Evolutionary conservation across 1,284 basidiomycete species (phyloP), one percentile per base, ranked within the genome.

Genomic region (Malassezia pachydermatis): DNA sequence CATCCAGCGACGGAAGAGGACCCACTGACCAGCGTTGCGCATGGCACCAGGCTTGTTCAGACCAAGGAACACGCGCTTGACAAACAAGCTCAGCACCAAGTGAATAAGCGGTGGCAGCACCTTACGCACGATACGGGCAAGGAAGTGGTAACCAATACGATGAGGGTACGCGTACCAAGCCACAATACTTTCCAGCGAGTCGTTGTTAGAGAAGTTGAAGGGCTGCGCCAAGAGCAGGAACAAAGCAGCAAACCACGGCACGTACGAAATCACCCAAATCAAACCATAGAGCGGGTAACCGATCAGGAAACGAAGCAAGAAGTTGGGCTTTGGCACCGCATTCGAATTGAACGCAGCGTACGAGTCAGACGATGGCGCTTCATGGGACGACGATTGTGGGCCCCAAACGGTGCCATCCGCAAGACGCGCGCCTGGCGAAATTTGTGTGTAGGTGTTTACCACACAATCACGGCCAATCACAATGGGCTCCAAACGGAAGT

Each of bases 361-460:
- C 5, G 65, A 64, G 39, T 71, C 68, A 34, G 65, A 63, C 9
- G 64, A 60, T 9, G 68, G 68, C 41, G 67, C 59, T 42, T 71
- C 68, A 49, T 71, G 67, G 34, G 67, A 70, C 8, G 65, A 68
- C 1, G 67, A 59, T 46, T 71, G 68, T 16, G 68, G 68, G 11
- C 68, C 68, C 67, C 67, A 71, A 2, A 71, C 68, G 2, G 68
- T 70, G 22, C 68, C 68, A 40, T 71, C 67, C 16, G 65, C 68
- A 8, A 71, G 46, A 13, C 67, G 59, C 24, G 68, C 68, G 48
- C 68, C 68, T 13, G 68, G 68, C 33, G 68, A 69, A 48, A 71
- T 70, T 45, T 70, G 63, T 7, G 68, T 71, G 41, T 67, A 71
- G 3, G 68, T 70, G 56, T 71, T 71, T 51, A 71, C 57, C 30